A percentile compares a stretch with the other conserved stretches of the same genome.
phyloP scores from a whole-genome alignment of 495 filamentous ascomycete species.

The Talaromyces liani region DNA sequence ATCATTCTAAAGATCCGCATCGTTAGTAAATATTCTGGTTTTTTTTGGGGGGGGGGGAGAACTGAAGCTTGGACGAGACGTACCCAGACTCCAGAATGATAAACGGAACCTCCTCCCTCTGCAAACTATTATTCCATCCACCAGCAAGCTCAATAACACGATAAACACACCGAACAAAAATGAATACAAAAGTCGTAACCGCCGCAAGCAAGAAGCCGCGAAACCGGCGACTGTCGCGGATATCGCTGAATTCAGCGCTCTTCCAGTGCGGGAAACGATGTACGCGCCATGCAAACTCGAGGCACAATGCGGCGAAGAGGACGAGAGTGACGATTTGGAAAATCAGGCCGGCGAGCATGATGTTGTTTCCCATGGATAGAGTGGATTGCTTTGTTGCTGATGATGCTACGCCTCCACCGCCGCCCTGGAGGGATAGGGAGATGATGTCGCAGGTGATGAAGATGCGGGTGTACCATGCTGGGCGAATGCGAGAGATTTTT shows the following conservation, averaged over 20 bases:
- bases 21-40: not conserved
- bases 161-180: slow-evolving; percentile 56
- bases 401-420: slow-evolving; percentile 47
- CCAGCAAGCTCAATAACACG: slow-evolving; percentile 55
- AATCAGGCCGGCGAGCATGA: slow-evolving; percentile 49
- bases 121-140: slow-evolving; percentile 51
- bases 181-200: slow-evolving; percentile 33
- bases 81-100: slow-evolving; percentile 52
- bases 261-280: slow-evolving; percentile 7
- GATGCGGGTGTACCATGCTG: slow-evolving; percentile 41
- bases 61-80: not conserved
- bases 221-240: slow-evolving; percentile 19
- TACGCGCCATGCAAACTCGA: slow-evolving; percentile 40
- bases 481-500: slow-evolving; percentile 38
- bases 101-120: slow-evolving; percentile 52
- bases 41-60: too few species aligned
- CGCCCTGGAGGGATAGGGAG: slow-evolving; percentile 45
- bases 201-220: slow-evolving; percentile 31
- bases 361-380: slow-evolving; percentile 29
- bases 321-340: slow-evolving; percentile 47
- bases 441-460: slow-evolving; percentile 45
- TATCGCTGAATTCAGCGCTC: not conserved
- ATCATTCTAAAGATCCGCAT: not conserved
- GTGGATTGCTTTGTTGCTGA: slow-evolving; percentile 23
- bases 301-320: slow-evolving; percentile 42